These are phyloP conservation scores for Hypoxylon sp. DNA, from an alignment of 2,329 filamentous ascomycete genomes.

Conservation along the genomic window DNA sequence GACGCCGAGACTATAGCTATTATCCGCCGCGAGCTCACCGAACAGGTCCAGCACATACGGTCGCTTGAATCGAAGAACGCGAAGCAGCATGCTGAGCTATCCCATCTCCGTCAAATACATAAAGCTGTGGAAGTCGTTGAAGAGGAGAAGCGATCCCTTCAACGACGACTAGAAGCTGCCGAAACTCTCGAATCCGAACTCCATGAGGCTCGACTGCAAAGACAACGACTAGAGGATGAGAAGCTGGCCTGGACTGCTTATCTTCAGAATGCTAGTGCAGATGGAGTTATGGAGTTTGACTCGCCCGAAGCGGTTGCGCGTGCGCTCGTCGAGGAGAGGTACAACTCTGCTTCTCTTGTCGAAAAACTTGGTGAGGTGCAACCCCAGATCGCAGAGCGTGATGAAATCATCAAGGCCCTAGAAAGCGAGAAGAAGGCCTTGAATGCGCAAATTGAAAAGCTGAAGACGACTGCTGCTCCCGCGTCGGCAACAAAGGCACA, in stretches of 20 bases:
- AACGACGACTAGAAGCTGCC: constrained; percentile 82
- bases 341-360: constrained; percentile 83
- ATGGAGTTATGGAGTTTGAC: constrained; percentile 80
- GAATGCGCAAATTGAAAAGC: constrained; percentile 77
- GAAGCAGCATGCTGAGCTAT: constrained; percentile 84
- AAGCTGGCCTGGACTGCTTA: constrained; percentile 88
- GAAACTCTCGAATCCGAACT: constrained; percentile 82
- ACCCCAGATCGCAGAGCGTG: constrained; percentile 82
- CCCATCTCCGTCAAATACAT: constrained; percentile 82
- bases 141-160: constrained; percentile 90
- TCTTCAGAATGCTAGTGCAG: constrained; percentile 76
- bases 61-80: constrained; percentile 84
- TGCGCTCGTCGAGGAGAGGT: constrained; percentile 84
- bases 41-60: constrained; percentile 93
- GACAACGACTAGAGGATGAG: constrained; percentile 90
- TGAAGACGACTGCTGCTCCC: constrained; percentile 67
- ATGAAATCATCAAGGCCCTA: constrained; percentile 79
- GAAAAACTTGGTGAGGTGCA: constrained; percentile 85
- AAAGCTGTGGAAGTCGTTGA: constrained; percentile 95
- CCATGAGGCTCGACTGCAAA: constrained; percentile 83
- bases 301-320: constrained; percentile 90
- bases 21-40: constrained; percentile 88
- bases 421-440: constrained; percentile 78
- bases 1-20: constrained; percentile 88
- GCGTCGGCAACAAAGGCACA: constrained; percentile 75